These are phyloP conservation scores for Irpex sp. DNA, from an alignment of 1,284 basidiomycete genomes.

Conservation along the genomic window DNA sequence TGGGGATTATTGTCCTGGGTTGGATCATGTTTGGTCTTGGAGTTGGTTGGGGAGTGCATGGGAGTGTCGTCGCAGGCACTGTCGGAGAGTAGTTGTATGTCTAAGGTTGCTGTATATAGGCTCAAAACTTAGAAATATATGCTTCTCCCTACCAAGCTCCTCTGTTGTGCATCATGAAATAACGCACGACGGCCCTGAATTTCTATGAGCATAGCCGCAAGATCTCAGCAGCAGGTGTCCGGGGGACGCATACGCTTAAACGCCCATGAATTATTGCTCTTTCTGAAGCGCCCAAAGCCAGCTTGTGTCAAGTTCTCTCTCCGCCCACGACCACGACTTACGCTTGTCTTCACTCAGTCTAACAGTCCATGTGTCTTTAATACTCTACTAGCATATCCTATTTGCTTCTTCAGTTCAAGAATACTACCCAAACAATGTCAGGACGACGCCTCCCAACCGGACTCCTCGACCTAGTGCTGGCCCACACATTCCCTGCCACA, in stretches of 20 bases:
- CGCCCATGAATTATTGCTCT: neutral
- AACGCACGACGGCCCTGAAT: neutral
- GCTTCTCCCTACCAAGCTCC: neutral
- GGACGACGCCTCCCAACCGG: slow-evolving; percentile 1
- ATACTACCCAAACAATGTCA: neutral
- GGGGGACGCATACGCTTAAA: neutral
- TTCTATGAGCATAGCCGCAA: neutral
- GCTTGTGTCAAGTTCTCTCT: neutral
- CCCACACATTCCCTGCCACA: neutral
- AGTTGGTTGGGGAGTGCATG: slow-evolving; percentile 42
- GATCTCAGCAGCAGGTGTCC: neutral
- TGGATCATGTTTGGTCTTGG: slow-evolving; percentile 44
- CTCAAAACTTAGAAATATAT: neutral
- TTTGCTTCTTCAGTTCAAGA: no score
- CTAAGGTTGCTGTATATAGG: neutral
- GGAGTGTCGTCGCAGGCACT: slow-evolving; percentile 36
- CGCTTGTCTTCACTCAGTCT: no score
- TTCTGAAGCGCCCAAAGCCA: neutral
- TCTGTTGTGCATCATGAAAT: no score
- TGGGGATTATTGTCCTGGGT: slow-evolving; percentile 35
- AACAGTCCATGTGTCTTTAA: no score
- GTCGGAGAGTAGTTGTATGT: slow-evolving; percentile 29
- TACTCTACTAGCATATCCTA: no score
- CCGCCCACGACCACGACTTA: neutral
- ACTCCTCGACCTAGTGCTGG: slow-evolving; percentile 7